These are phyloP conservation scores for Rubia occidens DNA, from an alignment of 305 asterid species.

Conservation along the genomic window DNA sequence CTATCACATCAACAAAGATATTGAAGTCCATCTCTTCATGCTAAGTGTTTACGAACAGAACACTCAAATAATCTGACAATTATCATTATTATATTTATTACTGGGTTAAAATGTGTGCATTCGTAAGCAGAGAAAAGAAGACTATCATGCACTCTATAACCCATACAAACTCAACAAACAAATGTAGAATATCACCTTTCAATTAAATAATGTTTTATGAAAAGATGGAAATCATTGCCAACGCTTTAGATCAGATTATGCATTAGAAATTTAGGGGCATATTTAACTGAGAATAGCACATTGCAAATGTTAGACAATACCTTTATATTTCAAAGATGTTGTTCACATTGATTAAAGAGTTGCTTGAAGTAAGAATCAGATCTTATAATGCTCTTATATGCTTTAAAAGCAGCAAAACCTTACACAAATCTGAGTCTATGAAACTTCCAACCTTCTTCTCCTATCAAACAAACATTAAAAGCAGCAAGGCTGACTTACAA, in stretches of 20 bases:
- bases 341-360: slow-evolving; percentile 70
- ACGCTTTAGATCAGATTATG: neutral
- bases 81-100: no score
- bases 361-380: slow-evolving; percentile 80
- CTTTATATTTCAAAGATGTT: slow-evolving; percentile 60
- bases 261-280: neutral
- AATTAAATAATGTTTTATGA: neutral
- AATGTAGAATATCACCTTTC: neutral
- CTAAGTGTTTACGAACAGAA: neutral
- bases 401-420: slow-evolving; percentile 18
- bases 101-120: neutral
- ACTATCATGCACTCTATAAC: neutral
- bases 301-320: slow-evolving; percentile 24
- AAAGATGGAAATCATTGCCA: neutral
- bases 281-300: neutral
- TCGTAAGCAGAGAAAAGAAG: neutral
- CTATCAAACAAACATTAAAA: neutral
- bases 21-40: neutral
- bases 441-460: neutral
- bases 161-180: neutral
- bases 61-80: neutral
- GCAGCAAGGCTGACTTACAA: neutral
- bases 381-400: slow-evolving; percentile 87
- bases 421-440: neutral
- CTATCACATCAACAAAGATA: neutral